These are phyloP conservation scores for Candida sakaeoensis DNA, from an alignment of 805 yeast species.

Conservation along the genomic window DNA sequence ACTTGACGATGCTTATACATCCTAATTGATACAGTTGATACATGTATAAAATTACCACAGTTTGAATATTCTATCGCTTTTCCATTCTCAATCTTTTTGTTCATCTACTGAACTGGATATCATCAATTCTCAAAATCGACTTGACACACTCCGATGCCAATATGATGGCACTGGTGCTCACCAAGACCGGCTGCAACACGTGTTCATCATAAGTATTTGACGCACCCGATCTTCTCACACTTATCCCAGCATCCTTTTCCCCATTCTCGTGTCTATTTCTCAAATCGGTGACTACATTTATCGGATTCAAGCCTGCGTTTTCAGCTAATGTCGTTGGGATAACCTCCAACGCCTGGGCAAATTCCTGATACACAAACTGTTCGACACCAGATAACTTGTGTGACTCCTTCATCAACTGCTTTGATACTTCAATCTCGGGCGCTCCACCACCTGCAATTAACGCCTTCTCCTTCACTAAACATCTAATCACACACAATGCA, in stretches of 20 bases:
- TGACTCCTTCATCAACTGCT: slow-evolving; percentile 68
- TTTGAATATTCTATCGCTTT: background rate
- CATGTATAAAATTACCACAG: no score
- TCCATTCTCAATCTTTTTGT: no score
- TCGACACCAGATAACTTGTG: slow-evolving; percentile 76
- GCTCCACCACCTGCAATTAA: slow-evolving; percentile 99
- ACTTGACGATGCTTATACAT: no score
- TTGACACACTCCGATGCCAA: slow-evolving; percentile 96
- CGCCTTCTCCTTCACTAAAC: slow-evolving; percentile 83
- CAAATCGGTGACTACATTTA: slow-evolving; percentile 86
- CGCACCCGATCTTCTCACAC: slow-evolving; percentile 91
- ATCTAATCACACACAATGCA: slow-evolving; percentile 89
- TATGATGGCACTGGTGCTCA: slow-evolving; percentile 88
- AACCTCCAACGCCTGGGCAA: slow-evolving; percentile 86
- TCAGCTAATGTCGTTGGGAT: slow-evolving; percentile 94
- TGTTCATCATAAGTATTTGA: slow-evolving; percentile 89
- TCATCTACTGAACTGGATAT: slow-evolving; percentile 74
- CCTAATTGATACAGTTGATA: no score
- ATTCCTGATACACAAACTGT: slow-evolving; percentile 87
- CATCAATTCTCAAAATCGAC: slow-evolving; percentile 93
- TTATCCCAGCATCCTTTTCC: slow-evolving; percentile 90
- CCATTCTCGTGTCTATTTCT: slow-evolving; percentile 90
- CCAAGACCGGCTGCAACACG: slow-evolving; percentile 94
- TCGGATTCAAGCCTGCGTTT: slow-evolving; percentile 90
- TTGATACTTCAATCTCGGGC: slow-evolving; percentile 87